Evolutionary conservation across 495 filamentous ascomycete species (phyloP).

Genomic region (Apiosordaria backusii): DNA sequence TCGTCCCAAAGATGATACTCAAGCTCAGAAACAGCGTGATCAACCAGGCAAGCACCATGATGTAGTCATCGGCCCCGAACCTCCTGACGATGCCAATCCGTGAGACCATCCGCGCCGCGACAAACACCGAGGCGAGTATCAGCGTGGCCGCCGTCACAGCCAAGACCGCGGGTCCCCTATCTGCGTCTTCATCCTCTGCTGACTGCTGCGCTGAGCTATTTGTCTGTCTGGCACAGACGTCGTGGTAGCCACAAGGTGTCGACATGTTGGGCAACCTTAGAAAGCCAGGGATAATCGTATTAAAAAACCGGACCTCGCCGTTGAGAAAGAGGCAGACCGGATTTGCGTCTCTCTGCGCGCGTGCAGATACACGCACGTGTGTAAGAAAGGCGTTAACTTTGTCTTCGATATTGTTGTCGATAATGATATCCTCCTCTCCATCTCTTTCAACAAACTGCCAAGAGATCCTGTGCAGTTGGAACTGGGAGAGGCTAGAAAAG

Average conservation of each 20-base stretch:
- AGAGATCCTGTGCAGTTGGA: background rate
- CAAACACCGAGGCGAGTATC: conserved; percentile 64
- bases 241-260: background rate
- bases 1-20: conserved; percentile 68
- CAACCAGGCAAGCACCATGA: conserved; percentile 81
- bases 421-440: background rate
- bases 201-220: background rate
- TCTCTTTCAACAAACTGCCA: background rate
- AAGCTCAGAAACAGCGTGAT: conserved; percentile 74
- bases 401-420: background rate
- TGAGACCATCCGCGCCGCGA: conserved; percentile 67
- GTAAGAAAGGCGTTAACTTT: background rate
- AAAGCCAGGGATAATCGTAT: background rate
- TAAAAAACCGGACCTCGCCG: background rate
- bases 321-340: background rate
- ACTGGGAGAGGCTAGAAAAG: background rate
- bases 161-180: conserved; percentile 64
- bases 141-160: conserved; percentile 71
- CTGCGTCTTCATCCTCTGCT: conserved; percentile 34
- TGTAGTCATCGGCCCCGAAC: conserved; percentile 73
- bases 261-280: background rate
- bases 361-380: background rate
- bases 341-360: background rate
- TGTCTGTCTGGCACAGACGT: background rate
- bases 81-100: conserved; percentile 68